These are phyloP conservation scores for Penicillium sp. DNA, from an alignment of 2,329 filamentous ascomycete genomes.

Conservation along the genomic window DNA sequence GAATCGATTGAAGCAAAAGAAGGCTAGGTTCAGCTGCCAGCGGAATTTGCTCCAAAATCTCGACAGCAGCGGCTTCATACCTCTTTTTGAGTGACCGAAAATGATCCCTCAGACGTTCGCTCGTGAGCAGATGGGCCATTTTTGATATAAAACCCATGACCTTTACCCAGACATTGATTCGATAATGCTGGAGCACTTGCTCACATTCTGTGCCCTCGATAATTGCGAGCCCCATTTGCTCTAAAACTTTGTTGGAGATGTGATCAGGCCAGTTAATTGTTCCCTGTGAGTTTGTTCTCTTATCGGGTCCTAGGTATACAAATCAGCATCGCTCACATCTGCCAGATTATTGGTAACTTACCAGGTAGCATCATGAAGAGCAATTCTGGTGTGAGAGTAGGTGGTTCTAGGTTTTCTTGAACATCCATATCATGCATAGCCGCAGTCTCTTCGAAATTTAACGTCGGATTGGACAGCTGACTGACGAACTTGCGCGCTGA, in stretches of 20 bases:
- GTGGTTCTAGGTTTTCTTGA: conserved; percentile 11
- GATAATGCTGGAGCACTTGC: conserved; percentile 19
- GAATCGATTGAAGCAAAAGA: conserved; percentile 19
- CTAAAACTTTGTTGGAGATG: conserved; percentile 20
- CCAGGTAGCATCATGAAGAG: conserved; percentile 26
- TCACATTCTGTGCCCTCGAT: conserved; percentile 21
- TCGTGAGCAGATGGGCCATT: conserved; percentile 18
- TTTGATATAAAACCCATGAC: conserved; percentile 21
- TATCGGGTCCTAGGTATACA: conserved; percentile 12
- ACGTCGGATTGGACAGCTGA: conserved; percentile 21
- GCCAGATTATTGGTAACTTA: neutral
- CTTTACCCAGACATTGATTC: conserved; percentile 22
- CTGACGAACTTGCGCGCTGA: conserved; percentile 20
- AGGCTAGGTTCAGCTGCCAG: conserved; percentile 21
- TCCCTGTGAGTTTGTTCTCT: conserved; percentile 21
- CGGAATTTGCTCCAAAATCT: conserved; percentile 20
- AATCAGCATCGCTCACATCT: neutral
- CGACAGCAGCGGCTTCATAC: conserved; percentile 19
- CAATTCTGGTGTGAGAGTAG: conserved; percentile 21
- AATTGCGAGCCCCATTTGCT: conserved; percentile 25
- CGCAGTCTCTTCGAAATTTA: conserved; percentile 14
- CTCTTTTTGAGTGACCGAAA: conserved; percentile 21
- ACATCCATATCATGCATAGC: conserved; percentile 9
- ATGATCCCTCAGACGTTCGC: conserved; percentile 16
- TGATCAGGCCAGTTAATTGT: conserved; percentile 24